Percentiles rank a stretch among this genome's conserved stretches.
These are phyloP conservation scores for Mimosa pudica DNA, from an alignment of 306 rosid species.

Conservation along the genomic window DNA sequence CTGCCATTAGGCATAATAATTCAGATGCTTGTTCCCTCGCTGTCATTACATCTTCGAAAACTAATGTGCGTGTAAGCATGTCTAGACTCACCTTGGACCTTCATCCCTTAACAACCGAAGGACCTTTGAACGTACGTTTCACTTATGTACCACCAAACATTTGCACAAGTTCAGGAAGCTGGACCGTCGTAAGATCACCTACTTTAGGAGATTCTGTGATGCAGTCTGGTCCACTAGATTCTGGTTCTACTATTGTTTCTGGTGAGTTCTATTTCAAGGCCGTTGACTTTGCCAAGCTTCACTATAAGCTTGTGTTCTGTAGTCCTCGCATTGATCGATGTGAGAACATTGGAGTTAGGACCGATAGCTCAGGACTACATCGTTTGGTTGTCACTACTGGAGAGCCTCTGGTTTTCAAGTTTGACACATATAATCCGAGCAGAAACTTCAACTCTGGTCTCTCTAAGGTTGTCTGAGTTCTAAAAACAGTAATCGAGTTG, in stretches of 20 bases:
- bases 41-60: background rate
- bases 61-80: background rate
- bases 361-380: no score
- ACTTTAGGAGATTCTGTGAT: background rate
- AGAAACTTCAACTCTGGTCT: no score
- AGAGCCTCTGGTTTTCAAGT: no score
- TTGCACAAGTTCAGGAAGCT: background rate
- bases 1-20: background rate
- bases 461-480: no score
- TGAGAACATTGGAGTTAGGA: no score
- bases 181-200: background rate
- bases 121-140: background rate
- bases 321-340: no score
- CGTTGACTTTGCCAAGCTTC: background rate
- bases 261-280: background rate
- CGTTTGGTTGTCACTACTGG: no score
- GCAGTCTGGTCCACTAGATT: background rate
- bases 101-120: no score
- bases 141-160: background rate
- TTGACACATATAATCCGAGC: no score
- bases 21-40: background rate
- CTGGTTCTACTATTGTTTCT: background rate
- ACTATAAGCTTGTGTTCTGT: background rate
- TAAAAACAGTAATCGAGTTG: no score
- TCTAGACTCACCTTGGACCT: no score